Evolutionary conservation across 495 filamentous ascomycete genomes (phyloP).

Genomic region (Aspergillus leporis): DNA sequence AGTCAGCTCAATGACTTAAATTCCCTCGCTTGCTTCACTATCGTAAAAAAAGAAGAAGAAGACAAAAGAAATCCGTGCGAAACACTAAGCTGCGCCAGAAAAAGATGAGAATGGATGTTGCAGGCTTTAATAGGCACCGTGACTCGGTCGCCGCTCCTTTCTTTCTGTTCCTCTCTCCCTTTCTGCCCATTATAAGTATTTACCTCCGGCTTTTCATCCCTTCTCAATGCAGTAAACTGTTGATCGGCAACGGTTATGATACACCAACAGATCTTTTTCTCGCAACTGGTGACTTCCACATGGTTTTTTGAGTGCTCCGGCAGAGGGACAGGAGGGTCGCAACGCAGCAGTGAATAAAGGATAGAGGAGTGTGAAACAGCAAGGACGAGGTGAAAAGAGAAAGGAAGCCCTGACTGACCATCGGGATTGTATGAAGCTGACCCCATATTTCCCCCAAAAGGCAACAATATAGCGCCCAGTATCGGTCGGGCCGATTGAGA

Average conservation of each 20-base stretch:
- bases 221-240: neutral
- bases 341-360: neutral
- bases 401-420: conserved; percentile 38
- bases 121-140: neutral
- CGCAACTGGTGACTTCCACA: conserved; percentile 3
- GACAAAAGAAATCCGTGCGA: neutral
- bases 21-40: conserved; percentile 1
- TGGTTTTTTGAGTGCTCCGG: neutral
- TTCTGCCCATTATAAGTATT: neutral
- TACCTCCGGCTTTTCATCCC: neutral
- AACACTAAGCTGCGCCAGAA: neutral
- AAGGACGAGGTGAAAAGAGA: conserved; percentile 22
- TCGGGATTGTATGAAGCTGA: conserved; percentile 39
- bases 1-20: conserved; percentile 7
- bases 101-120: conserved; percentile 12
- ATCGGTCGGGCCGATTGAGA: conserved; percentile 24
- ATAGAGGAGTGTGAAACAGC: neutral
- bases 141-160: neutral
- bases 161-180: conserved; percentile 13
- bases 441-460: conserved; percentile 37
- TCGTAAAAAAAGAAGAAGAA: neutral
- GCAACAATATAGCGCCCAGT: conserved; percentile 22
- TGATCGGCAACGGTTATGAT: neutral
- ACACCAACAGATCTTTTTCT: neutral
- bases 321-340: neutral